A percentile compares a stretch with the other conserved stretches of the same genome.
phyloP scores from a whole-genome alignment of 2,329 filamentous ascomycete species.

The Cladorrhinum sp. region DNA sequence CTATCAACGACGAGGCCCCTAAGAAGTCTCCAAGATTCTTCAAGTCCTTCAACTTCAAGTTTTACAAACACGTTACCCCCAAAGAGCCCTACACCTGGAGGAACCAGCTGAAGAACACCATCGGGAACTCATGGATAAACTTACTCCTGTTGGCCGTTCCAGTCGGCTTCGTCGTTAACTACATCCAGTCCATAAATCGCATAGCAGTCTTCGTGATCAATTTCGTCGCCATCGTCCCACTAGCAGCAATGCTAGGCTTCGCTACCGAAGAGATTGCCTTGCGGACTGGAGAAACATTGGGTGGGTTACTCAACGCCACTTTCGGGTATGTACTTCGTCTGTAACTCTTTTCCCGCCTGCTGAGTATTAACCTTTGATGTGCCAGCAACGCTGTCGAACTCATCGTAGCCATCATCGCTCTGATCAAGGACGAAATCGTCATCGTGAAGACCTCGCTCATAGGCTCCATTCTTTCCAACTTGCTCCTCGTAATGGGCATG shows the following conservation, averaged over 20 bases:
- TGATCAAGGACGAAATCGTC: conserved; percentile 68
- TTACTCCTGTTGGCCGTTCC: conserved; percentile 75
- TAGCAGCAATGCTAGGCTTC: conserved; percentile 82
- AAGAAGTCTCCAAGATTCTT: conserved; percentile 28
- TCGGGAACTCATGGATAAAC: conserved; percentile 86
- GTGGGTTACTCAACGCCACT: conserved; percentile 83
- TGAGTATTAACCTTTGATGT: conserved; percentile 7
- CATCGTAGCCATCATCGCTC: conserved; percentile 82
- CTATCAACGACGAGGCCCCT: conserved; percentile 28
- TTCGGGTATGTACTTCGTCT: conserved; percentile 66
- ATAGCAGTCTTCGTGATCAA: conserved; percentile 80
- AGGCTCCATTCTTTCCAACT: conserved; percentile 85
- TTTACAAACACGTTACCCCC: conserved; percentile 48
- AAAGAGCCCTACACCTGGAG: conserved; percentile 56
- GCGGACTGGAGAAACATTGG: conserved; percentile 77
- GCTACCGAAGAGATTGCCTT: conserved; percentile 88
- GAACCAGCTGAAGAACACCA: conserved; percentile 69
- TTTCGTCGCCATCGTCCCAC: conserved; percentile 87
- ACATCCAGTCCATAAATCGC: conserved; percentile 51
- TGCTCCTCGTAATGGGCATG: conserved; percentile 86
- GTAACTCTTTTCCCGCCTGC: neutral
- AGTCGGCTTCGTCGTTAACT: conserved; percentile 73
- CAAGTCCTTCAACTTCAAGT: conserved; percentile 41
- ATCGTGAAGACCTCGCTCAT: conserved; percentile 93
- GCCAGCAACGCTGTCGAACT: conserved; percentile 78